These are phyloP conservation scores for Chrysoporthe deuterocubensis DNA, from an alignment of 2,329 filamentous ascomycete species.

Conservation along the genomic window DNA sequence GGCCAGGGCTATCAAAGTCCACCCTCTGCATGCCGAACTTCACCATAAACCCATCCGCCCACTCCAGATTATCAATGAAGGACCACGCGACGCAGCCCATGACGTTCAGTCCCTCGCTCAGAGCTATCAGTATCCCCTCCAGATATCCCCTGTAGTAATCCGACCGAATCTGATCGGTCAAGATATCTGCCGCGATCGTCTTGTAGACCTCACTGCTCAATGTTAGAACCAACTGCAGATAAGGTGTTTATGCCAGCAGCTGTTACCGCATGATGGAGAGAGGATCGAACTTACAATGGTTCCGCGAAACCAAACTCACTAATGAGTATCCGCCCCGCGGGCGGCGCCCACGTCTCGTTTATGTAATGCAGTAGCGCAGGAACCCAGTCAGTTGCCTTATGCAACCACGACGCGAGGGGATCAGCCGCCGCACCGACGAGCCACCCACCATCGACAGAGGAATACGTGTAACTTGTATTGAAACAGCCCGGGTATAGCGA, in stretches of 20 bases:
- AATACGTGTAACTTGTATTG: slow-evolving; percentile 24
- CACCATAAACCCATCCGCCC: slow-evolving; percentile 14
- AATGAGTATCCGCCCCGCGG: slow-evolving; percentile 17
- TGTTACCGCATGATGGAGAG: background rate
- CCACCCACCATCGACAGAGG: slow-evolving; percentile 17
- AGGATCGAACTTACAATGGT: slow-evolving; percentile 8
- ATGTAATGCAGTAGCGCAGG: slow-evolving; percentile 24
- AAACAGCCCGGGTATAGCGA: slow-evolving; percentile 22
- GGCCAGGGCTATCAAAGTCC: slow-evolving; percentile 16
- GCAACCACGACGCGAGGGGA: slow-evolving; percentile 18
- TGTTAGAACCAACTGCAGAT: background rate
- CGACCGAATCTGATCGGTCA: slow-evolving; percentile 22
- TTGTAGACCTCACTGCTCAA: slow-evolving; percentile 22
- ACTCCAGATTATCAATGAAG: slow-evolving; percentile 22
- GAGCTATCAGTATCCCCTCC: slow-evolving; percentile 17
- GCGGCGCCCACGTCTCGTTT: slow-evolving; percentile 18
- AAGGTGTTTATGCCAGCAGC: background rate
- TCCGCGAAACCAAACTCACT: slow-evolving; percentile 23
- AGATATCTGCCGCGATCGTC: slow-evolving; percentile 15
- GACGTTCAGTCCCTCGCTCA: slow-evolving; percentile 22
- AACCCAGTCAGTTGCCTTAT: slow-evolving; percentile 21
- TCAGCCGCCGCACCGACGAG: slow-evolving; percentile 19
- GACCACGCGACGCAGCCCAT: slow-evolving; percentile 19
- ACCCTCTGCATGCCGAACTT: slow-evolving; percentile 22
- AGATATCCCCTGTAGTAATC: slow-evolving; percentile 23